Conservation (phyloP, 768 basidiomycete genomes). For the Paxillus involutus region DNA sequence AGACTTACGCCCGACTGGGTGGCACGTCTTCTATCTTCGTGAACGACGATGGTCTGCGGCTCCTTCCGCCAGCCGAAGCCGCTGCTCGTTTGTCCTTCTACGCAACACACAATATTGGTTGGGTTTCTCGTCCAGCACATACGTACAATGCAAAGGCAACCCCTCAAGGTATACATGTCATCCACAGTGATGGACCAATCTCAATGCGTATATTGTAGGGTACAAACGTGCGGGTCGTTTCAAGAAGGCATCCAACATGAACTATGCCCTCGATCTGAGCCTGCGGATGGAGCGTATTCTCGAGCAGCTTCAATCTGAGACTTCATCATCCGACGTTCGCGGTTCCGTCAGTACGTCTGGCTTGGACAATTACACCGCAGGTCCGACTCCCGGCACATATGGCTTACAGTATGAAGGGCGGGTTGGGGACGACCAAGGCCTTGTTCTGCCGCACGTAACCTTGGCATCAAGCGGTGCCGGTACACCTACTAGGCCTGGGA, state of each 20-base stretch:
- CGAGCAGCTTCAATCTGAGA: slow-evolving; percentile 28
- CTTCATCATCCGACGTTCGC: slow-evolving; percentile 19
- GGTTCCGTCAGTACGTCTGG: slow-evolving; percentile 23
- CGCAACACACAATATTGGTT: slow-evolving; percentile 56
- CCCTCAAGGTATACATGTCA: slow-evolving; percentile 41
- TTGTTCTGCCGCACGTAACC: slow-evolving; percentile 20
- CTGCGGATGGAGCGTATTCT: slow-evolving; percentile 35
- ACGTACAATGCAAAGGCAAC: slow-evolving; percentile 39
- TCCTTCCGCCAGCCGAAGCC: slow-evolving; percentile 45
- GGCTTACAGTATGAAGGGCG: slow-evolving; percentile 68
- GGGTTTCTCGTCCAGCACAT: slow-evolving; percentile 59
- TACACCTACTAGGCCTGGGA: slow-evolving; percentile 27
- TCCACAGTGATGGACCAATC: slow-evolving; percentile 36
- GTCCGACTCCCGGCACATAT: slow-evolving; percentile 42
- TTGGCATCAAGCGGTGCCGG: slow-evolving; percentile 19
- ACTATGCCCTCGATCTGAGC: slow-evolving; percentile 60
- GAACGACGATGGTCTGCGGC: slow-evolving; percentile 62
- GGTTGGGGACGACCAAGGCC: slow-evolving; percentile 56
- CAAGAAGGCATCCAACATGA: slow-evolving; percentile 95
- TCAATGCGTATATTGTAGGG: slow-evolving; percentile 10
- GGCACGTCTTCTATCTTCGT: slow-evolving; percentile 58
- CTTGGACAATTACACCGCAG: slow-evolving; percentile 20
- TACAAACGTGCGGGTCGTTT: slow-evolving; percentile 68
- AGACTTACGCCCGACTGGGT: slow-evolving; percentile 66
- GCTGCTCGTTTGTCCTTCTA: slow-evolving; percentile 52